Conservation (phyloP, 495 filamentous ascomycete genomes). For the Pyrenopolyporus hunteri region DNA sequence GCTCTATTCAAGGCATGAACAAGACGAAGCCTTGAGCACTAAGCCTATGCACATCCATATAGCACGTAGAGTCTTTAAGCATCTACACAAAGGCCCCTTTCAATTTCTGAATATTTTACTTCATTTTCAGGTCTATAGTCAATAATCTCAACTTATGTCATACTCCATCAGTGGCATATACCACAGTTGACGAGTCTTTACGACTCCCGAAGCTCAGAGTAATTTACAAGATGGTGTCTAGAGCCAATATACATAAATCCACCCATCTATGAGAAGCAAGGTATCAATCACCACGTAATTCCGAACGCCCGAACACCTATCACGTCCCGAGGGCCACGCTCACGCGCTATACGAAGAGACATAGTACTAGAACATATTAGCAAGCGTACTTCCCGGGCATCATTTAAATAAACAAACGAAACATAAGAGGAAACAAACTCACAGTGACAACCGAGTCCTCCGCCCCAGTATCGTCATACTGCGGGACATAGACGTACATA, state of each 20-base stretch:
- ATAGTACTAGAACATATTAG: constrained; percentile 40
- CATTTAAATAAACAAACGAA: background rate
- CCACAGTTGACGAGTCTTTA: too few relatives aligned
- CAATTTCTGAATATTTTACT: too few relatives aligned
- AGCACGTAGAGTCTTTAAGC: too few relatives aligned
- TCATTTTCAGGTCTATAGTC: background rate
- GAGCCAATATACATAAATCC: too few relatives aligned
- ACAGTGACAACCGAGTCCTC: constrained; percentile 83
- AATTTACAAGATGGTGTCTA: too few relatives aligned
- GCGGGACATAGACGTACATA: constrained; percentile 87
- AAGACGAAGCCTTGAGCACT: too few relatives aligned
- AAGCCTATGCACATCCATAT: too few relatives aligned
- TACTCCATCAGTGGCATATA: background rate
- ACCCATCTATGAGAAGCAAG: background rate
- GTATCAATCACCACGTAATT: background rate
- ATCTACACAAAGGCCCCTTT: too few relatives aligned
- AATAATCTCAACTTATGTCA: background rate
- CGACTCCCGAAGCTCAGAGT: too few relatives aligned
- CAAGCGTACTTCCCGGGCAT: background rate
- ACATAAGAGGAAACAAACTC: constrained; percentile 40
- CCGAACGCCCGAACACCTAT: background rate
- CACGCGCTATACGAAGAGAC: constrained; percentile 42
- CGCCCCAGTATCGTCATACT: constrained; percentile 65
- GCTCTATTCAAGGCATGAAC: too few relatives aligned
- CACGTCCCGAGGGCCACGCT: background rate